These are phyloP conservation scores for Botrytis cinerea DNA, from an alignment of 2,329 filamentous ascomycete species.

Conservation along the genomic window DNA sequence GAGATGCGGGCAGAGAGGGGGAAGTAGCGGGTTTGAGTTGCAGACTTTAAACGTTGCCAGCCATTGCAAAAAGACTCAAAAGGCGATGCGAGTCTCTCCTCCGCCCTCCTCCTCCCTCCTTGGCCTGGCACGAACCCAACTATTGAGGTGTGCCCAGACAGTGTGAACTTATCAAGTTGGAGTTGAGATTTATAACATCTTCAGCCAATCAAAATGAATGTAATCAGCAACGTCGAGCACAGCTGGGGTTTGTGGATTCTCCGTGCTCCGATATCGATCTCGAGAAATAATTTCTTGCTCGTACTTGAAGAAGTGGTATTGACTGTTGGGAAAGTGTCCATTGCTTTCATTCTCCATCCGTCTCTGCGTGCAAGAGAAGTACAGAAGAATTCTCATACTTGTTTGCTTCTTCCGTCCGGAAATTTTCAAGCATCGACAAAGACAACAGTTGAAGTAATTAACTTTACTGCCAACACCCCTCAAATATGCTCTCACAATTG, in stretches of 20 bases:
- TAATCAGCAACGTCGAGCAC: slow-evolving; percentile 22
- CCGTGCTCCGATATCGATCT: slow-evolving; percentile 25
- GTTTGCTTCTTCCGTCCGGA: not conserved
- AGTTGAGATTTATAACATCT: not conserved
- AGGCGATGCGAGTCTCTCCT: too few species aligned
- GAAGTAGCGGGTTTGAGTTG: not conserved
- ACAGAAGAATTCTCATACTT: not conserved
- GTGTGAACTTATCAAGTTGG: not conserved
- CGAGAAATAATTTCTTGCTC: slow-evolving; percentile 24
- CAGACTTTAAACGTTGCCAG: not conserved
- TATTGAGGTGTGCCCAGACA: not conserved
- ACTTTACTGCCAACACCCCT: slow-evolving; percentile 19
- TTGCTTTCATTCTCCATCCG: not conserved
- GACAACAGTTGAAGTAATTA: slow-evolving; percentile 14
- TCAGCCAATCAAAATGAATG: slow-evolving; percentile 13
- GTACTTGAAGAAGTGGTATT: not conserved
- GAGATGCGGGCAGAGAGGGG: not conserved
- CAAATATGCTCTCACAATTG: slow-evolving; percentile 38
- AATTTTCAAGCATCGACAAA: not conserved
- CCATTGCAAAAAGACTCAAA: not conserved
- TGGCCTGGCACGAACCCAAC: too few species aligned
- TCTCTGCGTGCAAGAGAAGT: not conserved
- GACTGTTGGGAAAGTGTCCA: not conserved
- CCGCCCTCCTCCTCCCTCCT: too few species aligned
- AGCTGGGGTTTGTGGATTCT: slow-evolving; percentile 17